Base-by-base conservation (phyloP, 116 monocot genomes). In the Zostera marina region DNA sequence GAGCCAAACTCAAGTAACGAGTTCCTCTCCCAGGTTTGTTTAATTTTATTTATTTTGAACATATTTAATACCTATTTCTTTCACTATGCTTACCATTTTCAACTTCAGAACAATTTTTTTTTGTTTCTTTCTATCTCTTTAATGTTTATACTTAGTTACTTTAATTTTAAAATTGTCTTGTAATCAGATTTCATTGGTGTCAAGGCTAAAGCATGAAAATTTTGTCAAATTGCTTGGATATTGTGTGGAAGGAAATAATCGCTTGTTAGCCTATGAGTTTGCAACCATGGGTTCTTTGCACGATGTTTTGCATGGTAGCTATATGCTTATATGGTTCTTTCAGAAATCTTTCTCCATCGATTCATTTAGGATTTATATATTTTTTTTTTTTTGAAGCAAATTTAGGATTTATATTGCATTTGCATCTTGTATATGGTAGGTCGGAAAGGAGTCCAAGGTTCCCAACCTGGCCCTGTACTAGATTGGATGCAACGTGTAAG, bases 231-330 rank as follows among this genome's bases (percentile, higher is more conserved):
- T 96, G 60, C 61, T 85, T 66, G 89, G 89, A 8, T 96, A 88
- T 58, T 96, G 88, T 62, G 70, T 78, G 8, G 88, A 88, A 61
- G 88, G 74, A 64, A 82, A 85, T 58, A 53, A 76, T 20, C 73
- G 82, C 12, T 23, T 88, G 19, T 68, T 96, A 59, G 68, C 82
- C 17, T 94, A 88, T 72, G 94, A 96, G 55, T 96, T 82, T 76
- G 84, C 94, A 8, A 96, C 85, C 24, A 82, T 88, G 94, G 94
- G 88, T 59, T 88, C 94, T 62, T 68, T 96, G 52, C 94, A 96
- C 70, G 89, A 88, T 88, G 78, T 88, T 74, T 74, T 96, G 57
- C 94, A 96, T 74, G 94, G 94, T 94, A 88, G 54, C 15, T 62
- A 16, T 49, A 21, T 15, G 9, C 10, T 16, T 62, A 16, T 49